A percentile compares a stretch with the other conserved stretches of the same genome.
These are phyloP conservation scores for Penicillium cinerascens DNA, from an alignment of 495 filamentous ascomycete species.

Conservation along the genomic window DNA sequence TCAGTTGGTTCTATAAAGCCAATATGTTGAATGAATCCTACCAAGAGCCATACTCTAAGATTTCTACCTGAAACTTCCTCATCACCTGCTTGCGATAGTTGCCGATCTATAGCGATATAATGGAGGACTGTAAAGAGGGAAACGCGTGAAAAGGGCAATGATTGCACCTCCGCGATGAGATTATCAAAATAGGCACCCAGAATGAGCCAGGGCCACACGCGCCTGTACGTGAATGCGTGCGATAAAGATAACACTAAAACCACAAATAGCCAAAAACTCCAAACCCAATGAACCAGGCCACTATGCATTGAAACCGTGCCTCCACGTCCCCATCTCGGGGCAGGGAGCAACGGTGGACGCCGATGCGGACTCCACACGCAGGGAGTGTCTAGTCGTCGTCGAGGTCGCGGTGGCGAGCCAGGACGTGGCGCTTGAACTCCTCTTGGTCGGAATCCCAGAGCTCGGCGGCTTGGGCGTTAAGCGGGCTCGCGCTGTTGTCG, in stretches of 20 bases:
- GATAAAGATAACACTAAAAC: slow-evolving; percentile 14
- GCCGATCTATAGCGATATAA: background rate
- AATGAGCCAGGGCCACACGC: background rate
- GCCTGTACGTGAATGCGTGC: slow-evolving; percentile 13
- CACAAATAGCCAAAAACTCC: slow-evolving; percentile 27
- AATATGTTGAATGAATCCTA: background rate
- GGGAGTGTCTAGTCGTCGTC: slow-evolving; percentile 49
- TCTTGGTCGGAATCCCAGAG: slow-evolving; percentile 87
- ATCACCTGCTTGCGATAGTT: background rate
- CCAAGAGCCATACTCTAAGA: too few species aligned
- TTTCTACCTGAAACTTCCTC: background rate
- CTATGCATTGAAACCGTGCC: slow-evolving; percentile 26
- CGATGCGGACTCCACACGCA: slow-evolving; percentile 16
- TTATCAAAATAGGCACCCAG: background rate
- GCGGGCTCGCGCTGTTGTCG: slow-evolving; percentile 69
- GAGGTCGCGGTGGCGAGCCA: slow-evolving; percentile 59
- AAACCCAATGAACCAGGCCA: slow-evolving; percentile 22
- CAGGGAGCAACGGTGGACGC: slow-evolving; percentile 10
- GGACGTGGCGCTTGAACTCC: slow-evolving; percentile 79
- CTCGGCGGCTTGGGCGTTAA: slow-evolving; percentile 95
- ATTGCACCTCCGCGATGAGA: background rate
- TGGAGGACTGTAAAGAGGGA: background rate
- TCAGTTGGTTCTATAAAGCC: background rate
- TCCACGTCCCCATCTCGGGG: background rate
- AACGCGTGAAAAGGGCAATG: background rate